Percentiles rank a stretch among this genome's conserved stretches.
Conservation (phyloP, 768 basidiomycete genomes). For the Cystobasidium onofrii region DNA sequence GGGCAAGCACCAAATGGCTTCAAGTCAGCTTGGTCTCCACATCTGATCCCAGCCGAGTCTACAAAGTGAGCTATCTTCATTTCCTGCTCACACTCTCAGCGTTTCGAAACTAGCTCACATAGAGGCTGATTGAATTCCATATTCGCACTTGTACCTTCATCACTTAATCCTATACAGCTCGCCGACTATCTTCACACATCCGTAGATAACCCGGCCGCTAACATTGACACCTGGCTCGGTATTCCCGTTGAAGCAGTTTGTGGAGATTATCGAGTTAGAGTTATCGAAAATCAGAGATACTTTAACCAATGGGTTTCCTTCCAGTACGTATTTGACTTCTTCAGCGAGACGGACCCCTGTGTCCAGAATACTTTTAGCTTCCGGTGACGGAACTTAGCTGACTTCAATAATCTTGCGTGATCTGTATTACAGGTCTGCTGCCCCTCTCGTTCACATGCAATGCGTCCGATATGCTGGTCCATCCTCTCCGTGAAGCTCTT, state of each 20-base stretch:
- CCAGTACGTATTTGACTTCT: not conserved
- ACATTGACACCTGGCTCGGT: conserved; percentile 6
- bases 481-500: not conserved
- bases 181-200: not conserved
- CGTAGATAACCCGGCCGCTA: not conserved
- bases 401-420: too few species aligned
- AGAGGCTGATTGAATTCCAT: too few species aligned
- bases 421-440: not conserved
- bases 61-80: not conserved
- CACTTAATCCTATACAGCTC: too few species aligned
- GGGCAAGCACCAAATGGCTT: not conserved
- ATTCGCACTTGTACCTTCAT: too few species aligned
- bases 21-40: not conserved
- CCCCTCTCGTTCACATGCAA: not conserved
- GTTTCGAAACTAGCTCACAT: too few species aligned
- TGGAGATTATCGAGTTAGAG: conserved; percentile 1
- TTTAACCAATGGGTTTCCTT: not conserved
- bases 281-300: not conserved
- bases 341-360: not conserved
- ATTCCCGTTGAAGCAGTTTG: not conserved
- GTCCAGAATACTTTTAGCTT: not conserved
- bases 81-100: too few species aligned
- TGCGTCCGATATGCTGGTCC: conserved; percentile 2
- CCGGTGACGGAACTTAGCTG: too few species aligned
- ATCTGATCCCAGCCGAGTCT: not conserved